Conservation (phyloP, 805 yeast species). For the Schwanniomyces yamadae region DNA sequence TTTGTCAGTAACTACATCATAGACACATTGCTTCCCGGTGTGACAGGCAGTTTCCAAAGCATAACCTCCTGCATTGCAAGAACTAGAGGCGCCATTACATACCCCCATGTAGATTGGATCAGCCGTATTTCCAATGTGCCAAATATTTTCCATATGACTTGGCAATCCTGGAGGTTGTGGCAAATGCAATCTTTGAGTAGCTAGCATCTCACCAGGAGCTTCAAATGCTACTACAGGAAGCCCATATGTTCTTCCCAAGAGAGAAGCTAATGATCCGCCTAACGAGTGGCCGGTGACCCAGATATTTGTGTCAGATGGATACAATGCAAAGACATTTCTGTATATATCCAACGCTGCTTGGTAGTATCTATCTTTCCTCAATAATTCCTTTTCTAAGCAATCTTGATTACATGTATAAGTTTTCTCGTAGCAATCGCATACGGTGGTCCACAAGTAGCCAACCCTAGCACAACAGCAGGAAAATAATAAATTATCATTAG, state of each 20-base stretch:
- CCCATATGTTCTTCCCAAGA: conserved; percentile 87
- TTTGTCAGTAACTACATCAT: conserved; percentile 82
- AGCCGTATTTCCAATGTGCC: conserved; percentile 96
- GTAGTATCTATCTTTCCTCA: conserved; percentile 77
- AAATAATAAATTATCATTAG: conserved; percentile 84
- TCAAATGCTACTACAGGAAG: conserved; percentile 87
- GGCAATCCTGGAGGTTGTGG: conserved; percentile 94
- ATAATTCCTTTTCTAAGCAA: conserved; percentile 76
- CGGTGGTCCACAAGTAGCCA: conserved; percentile 88
- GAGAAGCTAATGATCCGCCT: conserved; percentile 82
- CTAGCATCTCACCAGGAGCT: conserved; percentile 88
- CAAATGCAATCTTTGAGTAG: conserved; percentile 79
- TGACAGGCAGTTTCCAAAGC: conserved; percentile 98
- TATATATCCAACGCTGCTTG: conserved; percentile 76
- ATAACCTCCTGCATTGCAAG: conserved; percentile 90
- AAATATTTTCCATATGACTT: conserved; percentile 70
- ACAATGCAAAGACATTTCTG: conserved; percentile 61
- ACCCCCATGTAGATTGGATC: conserved; percentile 97
- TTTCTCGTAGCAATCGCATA: conserved; percentile 86
- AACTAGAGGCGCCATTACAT: conserved; percentile 88
- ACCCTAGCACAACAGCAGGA: conserved; percentile 96
- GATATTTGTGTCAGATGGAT: conserved; percentile 56
- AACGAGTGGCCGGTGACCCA: conserved; percentile 96
- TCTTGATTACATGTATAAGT: conserved; percentile 86
- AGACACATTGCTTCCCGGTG: conserved; percentile 81